phyloP scores from a whole-genome alignment of 345 rosid genomes.

The Arabis alpina region DNA sequence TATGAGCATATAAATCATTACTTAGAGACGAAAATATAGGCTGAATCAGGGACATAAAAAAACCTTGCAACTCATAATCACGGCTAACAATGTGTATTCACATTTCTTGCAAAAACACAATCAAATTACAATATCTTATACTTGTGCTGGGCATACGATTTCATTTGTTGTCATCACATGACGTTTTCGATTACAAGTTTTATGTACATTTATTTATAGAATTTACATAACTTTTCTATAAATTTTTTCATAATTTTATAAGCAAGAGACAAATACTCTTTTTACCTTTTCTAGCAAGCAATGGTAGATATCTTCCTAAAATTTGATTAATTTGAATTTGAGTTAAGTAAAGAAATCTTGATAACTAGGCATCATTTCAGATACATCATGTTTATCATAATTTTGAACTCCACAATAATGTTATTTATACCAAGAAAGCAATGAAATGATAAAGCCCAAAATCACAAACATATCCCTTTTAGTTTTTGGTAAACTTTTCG shows the following conservation, averaged over 20 bases:
- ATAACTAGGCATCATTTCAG: conserved; percentile 24
- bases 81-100: no score
- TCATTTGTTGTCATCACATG: no score
- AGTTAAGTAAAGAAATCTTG: conserved; percentile 54
- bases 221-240: conserved; percentile 25
- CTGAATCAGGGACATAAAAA: no score
- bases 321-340: conserved; percentile 57
- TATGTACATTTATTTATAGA: conserved; percentile 30
- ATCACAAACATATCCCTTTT: conserved; percentile 48
- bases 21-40: no score
- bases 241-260: no score
- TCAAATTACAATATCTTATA: no score
- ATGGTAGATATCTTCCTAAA: conserved; percentile 63
- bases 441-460: conserved; percentile 50
- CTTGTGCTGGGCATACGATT: no score
- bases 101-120: no score
- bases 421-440: conserved; percentile 53
- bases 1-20: no score
- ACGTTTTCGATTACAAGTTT: no score
- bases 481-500: conserved; percentile 60
- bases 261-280: conserved; percentile 28
- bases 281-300: conserved; percentile 45
- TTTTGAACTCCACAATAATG: conserved; percentile 20
- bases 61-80: no score
- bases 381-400: not conserved